phyloP scores from a whole-genome alignment of 1,284 basidiomycete genomes.

The Microbotryum silenes-acaulis region DNA sequence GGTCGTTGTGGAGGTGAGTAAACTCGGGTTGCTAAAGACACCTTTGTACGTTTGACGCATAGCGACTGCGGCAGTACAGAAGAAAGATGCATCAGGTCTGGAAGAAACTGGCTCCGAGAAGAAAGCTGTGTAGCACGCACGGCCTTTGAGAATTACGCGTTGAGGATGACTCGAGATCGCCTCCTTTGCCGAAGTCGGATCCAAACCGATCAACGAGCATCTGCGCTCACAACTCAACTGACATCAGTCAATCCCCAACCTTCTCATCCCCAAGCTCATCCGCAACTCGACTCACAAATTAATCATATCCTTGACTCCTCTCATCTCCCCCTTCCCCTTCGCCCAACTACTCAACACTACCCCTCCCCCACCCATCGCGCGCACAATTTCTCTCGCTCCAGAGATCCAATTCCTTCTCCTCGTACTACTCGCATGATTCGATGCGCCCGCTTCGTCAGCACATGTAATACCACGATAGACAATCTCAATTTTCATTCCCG shows the following conservation, averaged over 20 bases:
- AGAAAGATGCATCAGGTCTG: not conserved
- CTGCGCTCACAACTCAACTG: constrained; percentile 40
- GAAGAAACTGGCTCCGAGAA: not conserved
- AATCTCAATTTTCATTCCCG: constrained; percentile 76
- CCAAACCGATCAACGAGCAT: constrained; percentile 56
- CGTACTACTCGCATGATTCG: not conserved
- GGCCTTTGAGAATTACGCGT: constrained; percentile 60
- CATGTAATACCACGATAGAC: constrained; percentile 63
- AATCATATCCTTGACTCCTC: constrained; percentile 59
- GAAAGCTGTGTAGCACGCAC: constrained; percentile 46
- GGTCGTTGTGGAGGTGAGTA: constrained; percentile 1
- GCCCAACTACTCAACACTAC: constrained; percentile 61
- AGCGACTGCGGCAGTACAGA: constrained; percentile 13
- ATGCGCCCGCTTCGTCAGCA: constrained; percentile 44
- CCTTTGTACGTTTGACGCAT: constrained; percentile 27
- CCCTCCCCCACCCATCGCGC: constrained; percentile 69
- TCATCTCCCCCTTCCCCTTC: constrained; percentile 51
- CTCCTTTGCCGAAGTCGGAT: constrained; percentile 58
- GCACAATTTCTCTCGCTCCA: constrained; percentile 58
- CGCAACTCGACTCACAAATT: constrained; percentile 53
- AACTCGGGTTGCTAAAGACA: constrained; percentile 26
- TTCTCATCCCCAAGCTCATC: too few relatives aligned
- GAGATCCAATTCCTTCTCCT: constrained; percentile 76
- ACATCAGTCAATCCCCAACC: too few relatives aligned
- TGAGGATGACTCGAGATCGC: constrained; percentile 56